These are phyloP conservation scores for Apiospora hydei DNA, from an alignment of 2,329 filamentous ascomycete species.

Conservation along the genomic window DNA sequence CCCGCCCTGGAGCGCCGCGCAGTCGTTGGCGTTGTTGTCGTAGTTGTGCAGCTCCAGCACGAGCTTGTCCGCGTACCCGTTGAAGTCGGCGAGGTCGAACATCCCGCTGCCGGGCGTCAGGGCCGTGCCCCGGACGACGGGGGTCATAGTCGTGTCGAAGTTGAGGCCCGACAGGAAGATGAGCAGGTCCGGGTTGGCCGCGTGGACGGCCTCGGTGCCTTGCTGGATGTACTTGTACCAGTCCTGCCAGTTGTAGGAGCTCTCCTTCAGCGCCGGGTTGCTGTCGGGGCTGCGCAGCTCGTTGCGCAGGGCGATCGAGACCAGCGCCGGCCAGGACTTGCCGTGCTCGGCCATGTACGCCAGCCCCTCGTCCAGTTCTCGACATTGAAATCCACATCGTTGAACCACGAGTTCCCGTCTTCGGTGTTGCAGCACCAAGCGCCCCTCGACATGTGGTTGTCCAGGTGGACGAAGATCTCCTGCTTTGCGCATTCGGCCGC, in stretches of 20 bases:
- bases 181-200: constrained; percentile 57
- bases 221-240: constrained; percentile 61
- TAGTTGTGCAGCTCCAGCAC: constrained; percentile 70
- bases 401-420: constrained; percentile 68
- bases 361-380: constrained; percentile 68
- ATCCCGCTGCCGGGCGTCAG: constrained; percentile 53
- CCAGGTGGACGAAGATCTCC: constrained; percentile 64
- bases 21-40: constrained; percentile 56
- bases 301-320: constrained; percentile 61
- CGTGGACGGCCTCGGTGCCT: constrained; percentile 58
- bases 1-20: constrained; percentile 52
- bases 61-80: constrained; percentile 59
- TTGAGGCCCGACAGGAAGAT: constrained; percentile 66
- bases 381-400: constrained; percentile 64
- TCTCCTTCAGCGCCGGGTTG: constrained; percentile 41
- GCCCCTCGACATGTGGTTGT: constrained; percentile 67
- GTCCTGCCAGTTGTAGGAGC: constrained; percentile 61
- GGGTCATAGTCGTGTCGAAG: constrained; percentile 62
- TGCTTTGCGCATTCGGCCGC: constrained; percentile 63
- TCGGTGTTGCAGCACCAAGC: constrained; percentile 63
- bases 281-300: constrained; percentile 56
- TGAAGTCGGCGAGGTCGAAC: constrained; percentile 56
- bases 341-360: constrained; percentile 66
- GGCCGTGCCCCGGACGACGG: constrained; percentile 56
- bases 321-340: constrained; percentile 55